Evolutionary conservation across 371 early-diverging fungal genomes (phyloP).

Genomic region (Mucor ambiguus): DNA sequence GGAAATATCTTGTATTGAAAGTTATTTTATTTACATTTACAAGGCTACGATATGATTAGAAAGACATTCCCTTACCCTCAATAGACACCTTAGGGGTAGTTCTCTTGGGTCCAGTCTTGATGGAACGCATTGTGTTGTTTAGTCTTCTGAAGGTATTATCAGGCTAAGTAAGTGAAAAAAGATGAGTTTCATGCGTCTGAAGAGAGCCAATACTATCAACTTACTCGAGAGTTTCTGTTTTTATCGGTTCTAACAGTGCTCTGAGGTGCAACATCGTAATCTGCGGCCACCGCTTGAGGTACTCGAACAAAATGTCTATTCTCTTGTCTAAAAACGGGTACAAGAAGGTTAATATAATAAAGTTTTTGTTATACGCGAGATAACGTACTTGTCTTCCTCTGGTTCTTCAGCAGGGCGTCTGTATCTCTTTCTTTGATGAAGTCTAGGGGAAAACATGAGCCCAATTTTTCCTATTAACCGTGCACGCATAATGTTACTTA

Average conservation of each 20-base stretch:
- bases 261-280: constrained; percentile 55
- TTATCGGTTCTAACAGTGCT: constrained; percentile 42
- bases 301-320: constrained; percentile 39
- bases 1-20: constrained; percentile 2
- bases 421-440: constrained; percentile 34
- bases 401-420: constrained; percentile 28
- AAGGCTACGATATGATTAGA: constrained; percentile 14
- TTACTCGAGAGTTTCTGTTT: constrained; percentile 30
- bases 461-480: not conserved
- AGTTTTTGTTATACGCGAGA: not conserved
- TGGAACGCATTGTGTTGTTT: constrained; percentile 44
- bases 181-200: not conserved
- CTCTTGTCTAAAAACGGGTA: not conserved
- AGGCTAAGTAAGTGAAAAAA: constrained; percentile 15
- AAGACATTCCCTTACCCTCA: constrained; percentile 39
- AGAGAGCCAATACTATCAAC: not conserved
- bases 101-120: constrained; percentile 42
- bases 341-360: not conserved
- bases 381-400: constrained; percentile 33
- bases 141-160: constrained; percentile 39
- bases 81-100: constrained; percentile 42
- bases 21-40: not conserved
- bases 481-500: constrained; percentile 17
- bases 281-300: constrained; percentile 52
- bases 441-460: constrained; percentile 15